A percentile compares a stretch with the other conserved stretches of the same genome.
Evolutionary conservation across 352 stramenopile genomes (phyloP).

Genomic region (Aphanomyces astaci): DNA sequence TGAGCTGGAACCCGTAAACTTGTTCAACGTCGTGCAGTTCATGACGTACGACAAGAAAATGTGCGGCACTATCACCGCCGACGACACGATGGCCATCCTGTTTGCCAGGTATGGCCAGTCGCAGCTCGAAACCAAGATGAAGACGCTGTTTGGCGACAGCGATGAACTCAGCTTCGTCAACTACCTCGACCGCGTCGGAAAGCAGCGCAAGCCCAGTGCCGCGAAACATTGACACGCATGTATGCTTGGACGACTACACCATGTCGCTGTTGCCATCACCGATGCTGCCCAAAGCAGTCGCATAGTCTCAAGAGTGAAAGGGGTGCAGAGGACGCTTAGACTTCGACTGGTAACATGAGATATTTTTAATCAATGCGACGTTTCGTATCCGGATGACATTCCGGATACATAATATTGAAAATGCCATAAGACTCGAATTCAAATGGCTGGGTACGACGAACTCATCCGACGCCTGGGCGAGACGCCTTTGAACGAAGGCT

Average conservation of each 20-base stretch:
- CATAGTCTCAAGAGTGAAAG: too few species aligned
- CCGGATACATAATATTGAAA: too few species aligned
- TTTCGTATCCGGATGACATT: background rate
- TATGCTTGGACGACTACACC: background rate
- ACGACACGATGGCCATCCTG: slow-evolving; percentile 98
- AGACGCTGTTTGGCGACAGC: slow-evolving; percentile 85
- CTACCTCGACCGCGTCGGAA: slow-evolving; percentile 64
- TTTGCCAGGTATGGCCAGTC: slow-evolving; percentile 89
- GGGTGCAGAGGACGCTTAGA: background rate
- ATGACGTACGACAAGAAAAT: slow-evolving; percentile 97
- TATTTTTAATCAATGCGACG: background rate
- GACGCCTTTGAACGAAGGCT: slow-evolving; percentile 36
- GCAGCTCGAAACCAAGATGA: slow-evolving; percentile 86
- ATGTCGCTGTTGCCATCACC: background rate
- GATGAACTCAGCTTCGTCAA: slow-evolving; percentile 74
- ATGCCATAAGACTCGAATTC: background rate
- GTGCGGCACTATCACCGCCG: slow-evolving; percentile 90
- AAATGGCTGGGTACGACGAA: slow-evolving; percentile 40
- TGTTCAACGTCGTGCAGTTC: slow-evolving; percentile 97
- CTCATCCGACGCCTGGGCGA: slow-evolving; percentile 53
- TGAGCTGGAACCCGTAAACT: slow-evolving; percentile 90
- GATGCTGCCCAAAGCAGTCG: background rate
- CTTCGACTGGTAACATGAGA: too few species aligned
- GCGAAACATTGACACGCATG: background rate
- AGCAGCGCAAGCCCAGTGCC: slow-evolving; percentile 37